A percentile compares a stretch with the other conserved stretches of the same genome.
phyloP scores from a whole-genome alignment of 176 grass and related monocot genomes.

The Raddia guianensis region DNA sequence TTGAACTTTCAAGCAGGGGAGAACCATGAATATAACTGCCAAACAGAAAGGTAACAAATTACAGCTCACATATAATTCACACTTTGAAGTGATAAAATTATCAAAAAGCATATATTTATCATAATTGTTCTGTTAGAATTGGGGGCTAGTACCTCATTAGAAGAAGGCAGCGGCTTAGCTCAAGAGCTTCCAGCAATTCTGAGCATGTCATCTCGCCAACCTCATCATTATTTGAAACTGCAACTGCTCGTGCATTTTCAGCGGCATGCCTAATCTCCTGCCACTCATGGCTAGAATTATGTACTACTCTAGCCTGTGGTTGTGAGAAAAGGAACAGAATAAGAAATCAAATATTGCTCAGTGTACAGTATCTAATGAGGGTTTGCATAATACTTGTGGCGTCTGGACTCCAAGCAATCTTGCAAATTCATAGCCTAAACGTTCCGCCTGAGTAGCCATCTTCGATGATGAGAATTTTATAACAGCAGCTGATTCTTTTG shows the following conservation, averaged over 20 bases:
- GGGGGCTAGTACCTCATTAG: slow-evolving; percentile 83
- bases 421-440: slow-evolving; percentile 92
- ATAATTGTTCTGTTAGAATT: slow-evolving; percentile 16
- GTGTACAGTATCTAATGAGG: slow-evolving; percentile 7
- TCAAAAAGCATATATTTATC: slow-evolving; percentile 26
- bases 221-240: slow-evolving; percentile 69
- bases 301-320: slow-evolving; percentile 82
- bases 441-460: slow-evolving; percentile 95
- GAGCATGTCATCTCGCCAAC: slow-evolving; percentile 84
- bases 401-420: slow-evolving; percentile 79
- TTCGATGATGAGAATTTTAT: slow-evolving; percentile 89
- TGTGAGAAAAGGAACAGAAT: slow-evolving; percentile 16
- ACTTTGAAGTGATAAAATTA: background rate
- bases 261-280: slow-evolving; percentile 70
- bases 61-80: slow-evolving; percentile 10
- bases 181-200: slow-evolving; percentile 94
- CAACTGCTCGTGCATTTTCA: slow-evolving; percentile 69
- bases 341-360: slow-evolving; percentile 37
- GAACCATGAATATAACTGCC: slow-evolving; percentile 94
- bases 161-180: slow-evolving; percentile 92
- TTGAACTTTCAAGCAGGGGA: slow-evolving; percentile 79
- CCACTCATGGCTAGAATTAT: slow-evolving; percentile 86
- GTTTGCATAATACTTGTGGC: slow-evolving; percentile 62
- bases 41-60: slow-evolving; percentile 43
- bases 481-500: slow-evolving; percentile 78